phyloP scores from a whole-genome alignment of 768 basidiomycete species.

The Pleurotus citrinopileatus region DNA sequence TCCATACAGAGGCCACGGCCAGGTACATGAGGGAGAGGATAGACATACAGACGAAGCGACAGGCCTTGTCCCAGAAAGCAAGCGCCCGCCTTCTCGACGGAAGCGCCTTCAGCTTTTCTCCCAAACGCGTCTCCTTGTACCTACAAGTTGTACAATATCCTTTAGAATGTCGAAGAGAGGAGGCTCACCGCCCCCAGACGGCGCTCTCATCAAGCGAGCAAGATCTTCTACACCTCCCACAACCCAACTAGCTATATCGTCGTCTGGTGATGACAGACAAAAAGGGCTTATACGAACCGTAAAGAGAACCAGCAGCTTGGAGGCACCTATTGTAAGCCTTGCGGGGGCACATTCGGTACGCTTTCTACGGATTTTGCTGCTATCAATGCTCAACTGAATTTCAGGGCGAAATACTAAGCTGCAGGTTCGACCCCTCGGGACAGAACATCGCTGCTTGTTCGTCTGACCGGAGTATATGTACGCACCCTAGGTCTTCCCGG shows the following conservation, averaged over 20 bases:
- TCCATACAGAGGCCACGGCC: too few relatives aligned
- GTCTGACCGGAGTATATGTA: constrained; percentile 86
- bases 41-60: too few relatives aligned
- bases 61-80: too few relatives aligned
- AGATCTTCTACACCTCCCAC: constrained; percentile 44
- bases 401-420: constrained; percentile 81
- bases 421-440: constrained; percentile 92
- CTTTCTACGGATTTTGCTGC: constrained; percentile 13
- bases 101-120: too few relatives aligned
- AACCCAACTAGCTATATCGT: constrained; percentile 77
- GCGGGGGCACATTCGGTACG: constrained; percentile 80
- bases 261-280: constrained; percentile 65
- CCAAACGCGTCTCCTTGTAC: too few relatives aligned
- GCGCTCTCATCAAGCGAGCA: constrained; percentile 64
- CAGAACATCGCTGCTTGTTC: constrained; percentile 93
- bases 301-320: constrained; percentile 88
- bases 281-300: constrained; percentile 83
- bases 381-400: background rate
- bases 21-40: too few relatives aligned
- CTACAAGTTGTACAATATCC: too few relatives aligned
- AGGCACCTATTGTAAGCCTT: constrained; percentile 92
- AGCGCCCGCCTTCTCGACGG: too few relatives aligned
- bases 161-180: constrained; percentile 69
- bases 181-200: constrained; percentile 52
- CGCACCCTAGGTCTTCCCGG: constrained; percentile 28